Evolutionary conservation across 1,284 basidiomycete genomes (phyloP).

Genomic region (Trichosporon sp.): DNA sequence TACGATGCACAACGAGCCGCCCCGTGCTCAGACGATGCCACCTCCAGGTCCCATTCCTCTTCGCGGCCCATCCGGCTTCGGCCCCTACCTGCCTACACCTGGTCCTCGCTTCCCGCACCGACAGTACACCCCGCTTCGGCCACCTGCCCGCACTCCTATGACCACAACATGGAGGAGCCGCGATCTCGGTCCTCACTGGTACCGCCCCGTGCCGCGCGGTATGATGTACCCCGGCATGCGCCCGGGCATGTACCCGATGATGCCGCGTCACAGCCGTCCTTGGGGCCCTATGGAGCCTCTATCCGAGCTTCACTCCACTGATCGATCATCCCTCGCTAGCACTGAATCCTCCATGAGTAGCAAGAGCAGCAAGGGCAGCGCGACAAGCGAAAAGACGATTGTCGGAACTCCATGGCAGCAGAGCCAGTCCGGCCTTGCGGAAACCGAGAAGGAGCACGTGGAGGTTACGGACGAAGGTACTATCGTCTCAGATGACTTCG

Average conservation of each 20-base stretch:
- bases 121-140: neutral
- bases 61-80: neutral
- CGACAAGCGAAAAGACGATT: too few relatives aligned
- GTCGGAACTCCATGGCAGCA: neutral
- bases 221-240: neutral
- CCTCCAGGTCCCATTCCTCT: neutral
- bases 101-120: neutral
- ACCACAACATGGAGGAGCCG: neutral
- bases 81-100: neutral
- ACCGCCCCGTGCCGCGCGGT: neutral
- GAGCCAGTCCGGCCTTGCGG: neutral
- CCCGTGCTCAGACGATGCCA: neutral
- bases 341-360: neutral
- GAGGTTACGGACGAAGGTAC: conserved; percentile 9
- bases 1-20: neutral
- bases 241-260: neutral
- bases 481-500: conserved; percentile 3
- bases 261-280: neutral
- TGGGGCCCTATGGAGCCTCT: neutral
- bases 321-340: neutral
- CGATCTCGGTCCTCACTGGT: neutral
- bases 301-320: neutral
- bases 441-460: conserved; percentile 8
- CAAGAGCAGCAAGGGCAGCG: neutral
- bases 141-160: neutral